These are phyloP conservation scores for Boechera divaricarpa DNA, from an alignment of 345 rosid species.

Conservation along the genomic window DNA sequence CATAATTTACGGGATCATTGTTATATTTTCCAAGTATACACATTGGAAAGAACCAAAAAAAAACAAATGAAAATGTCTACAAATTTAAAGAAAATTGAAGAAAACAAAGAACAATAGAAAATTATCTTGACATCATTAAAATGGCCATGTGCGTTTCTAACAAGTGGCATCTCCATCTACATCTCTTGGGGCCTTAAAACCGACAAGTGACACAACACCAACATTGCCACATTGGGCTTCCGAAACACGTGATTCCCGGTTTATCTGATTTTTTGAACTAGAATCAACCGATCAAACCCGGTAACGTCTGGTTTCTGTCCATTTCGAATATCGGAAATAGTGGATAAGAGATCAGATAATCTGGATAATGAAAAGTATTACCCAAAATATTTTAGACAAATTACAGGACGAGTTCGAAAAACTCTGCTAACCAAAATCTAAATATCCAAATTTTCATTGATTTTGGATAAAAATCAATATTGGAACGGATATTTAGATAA, in stretches of 20 bases:
- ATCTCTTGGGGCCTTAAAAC: constrained; percentile 17
- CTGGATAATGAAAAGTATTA: too few species aligned
- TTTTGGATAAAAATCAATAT: too few species aligned
- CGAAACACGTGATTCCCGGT: constrained; percentile 1
- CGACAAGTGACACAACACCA: constrained; percentile 24
- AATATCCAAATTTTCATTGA: too few species aligned
- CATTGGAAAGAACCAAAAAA: background rate
- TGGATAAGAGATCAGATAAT: too few species aligned
- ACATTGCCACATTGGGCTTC: constrained; percentile 14
- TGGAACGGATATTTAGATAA: too few species aligned
- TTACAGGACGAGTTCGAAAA: too few species aligned
- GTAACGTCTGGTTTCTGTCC: background rate
- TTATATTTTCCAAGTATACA: constrained; percentile 27
- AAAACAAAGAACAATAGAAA: background rate
- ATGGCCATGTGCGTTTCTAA: constrained; percentile 34
- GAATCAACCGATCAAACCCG: background rate
- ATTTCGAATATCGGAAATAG: too few species aligned
- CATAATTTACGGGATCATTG: background rate
- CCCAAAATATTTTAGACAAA: too few species aligned
- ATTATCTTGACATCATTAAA: constrained; percentile 22
- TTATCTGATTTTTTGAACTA: background rate
- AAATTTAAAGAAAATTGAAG: background rate
- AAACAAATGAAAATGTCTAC: background rate
- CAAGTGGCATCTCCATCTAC: constrained; percentile 29
- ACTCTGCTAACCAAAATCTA: too few species aligned